Conservation (phyloP, 2,329 filamentous ascomycete genomes). For the Alternaria novae-zelandiae region DNA sequence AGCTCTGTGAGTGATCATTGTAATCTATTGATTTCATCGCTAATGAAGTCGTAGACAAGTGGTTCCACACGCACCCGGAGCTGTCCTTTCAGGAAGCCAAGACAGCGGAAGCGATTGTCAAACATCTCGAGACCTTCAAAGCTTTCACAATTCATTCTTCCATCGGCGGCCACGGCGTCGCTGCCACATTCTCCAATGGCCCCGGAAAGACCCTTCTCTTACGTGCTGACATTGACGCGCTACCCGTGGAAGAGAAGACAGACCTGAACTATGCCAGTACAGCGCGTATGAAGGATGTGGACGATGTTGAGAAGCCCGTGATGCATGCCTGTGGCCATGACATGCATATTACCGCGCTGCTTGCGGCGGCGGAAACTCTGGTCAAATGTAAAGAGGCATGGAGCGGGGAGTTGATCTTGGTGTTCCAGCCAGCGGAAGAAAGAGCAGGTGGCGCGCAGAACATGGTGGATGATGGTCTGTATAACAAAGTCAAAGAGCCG, state of each 20-base stretch:
- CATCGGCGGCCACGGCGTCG: conserved; percentile 67
- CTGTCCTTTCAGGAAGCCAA: conserved; percentile 45
- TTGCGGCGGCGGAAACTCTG: conserved; percentile 63
- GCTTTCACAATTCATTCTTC: conserved; percentile 55
- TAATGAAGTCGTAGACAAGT: conserved; percentile 33
- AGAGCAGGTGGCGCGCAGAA: conserved; percentile 66
- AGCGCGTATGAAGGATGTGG: conserved; percentile 51
- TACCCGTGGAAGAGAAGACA: conserved; percentile 64
- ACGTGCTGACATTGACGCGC: conserved; percentile 67
- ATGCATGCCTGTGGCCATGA: conserved; percentile 74
- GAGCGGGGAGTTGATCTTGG: conserved; percentile 67
- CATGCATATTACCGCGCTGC: conserved; percentile 66
- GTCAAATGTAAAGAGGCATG: conserved; percentile 55
- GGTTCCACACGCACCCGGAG: conserved; percentile 45
- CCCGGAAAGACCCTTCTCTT: conserved; percentile 62
- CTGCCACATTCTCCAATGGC: conserved; percentile 63
- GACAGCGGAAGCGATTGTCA: conserved; percentile 40
- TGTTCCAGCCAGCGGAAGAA: conserved; percentile 74
- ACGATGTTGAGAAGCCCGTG: conserved; percentile 60
- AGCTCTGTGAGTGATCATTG: conserved; percentile 34
- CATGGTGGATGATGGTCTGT: conserved; percentile 67
- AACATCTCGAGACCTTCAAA: conserved; percentile 34
- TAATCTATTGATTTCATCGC: not conserved
- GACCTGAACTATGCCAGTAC: conserved; percentile 63
- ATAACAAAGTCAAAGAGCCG: conserved; percentile 61